Base-by-base conservation (phyloP, 139 green algal genomes). In the Volvox africanus region DNA sequence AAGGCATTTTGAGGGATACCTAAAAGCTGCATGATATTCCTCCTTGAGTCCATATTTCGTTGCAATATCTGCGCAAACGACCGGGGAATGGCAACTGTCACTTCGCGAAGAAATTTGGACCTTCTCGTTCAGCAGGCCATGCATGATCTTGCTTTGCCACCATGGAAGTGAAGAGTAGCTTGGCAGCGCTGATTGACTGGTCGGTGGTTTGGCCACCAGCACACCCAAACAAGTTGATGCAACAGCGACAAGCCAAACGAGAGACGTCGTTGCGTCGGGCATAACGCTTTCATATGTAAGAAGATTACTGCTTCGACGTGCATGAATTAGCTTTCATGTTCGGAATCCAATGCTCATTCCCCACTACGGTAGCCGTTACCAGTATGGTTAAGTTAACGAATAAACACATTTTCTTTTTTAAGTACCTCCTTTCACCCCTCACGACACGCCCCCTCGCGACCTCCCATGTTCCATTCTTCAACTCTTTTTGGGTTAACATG, bases 81-180 rank as follows among this genome's bases (percentile, higher is more conserved):
- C 44, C 44, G 9, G 44, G 44, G 44, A 9, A 9, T 55, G 44
- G 44, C 44, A 55, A 14, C 44, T 55, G 44, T 55, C 9, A 9
- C 5, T 5, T 55, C 44, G 44, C 44, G 44, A 9, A 55, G 44
- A 55, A 55, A 55, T 5, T 55, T 55, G 44, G 44, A 55, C 44
- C 5, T 55, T 55, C 44, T 9, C 9, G 9, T 55, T 55, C 44
- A 55, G 44, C 44, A 55, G 44, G 24, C 16, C 21, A 73, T 73
- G 65, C 65, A 30, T 28, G 65, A 21, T 5, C 65, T 88, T 44
- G 30, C 86, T 32, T 84, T 83, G 86, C 86, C 86, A 90, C 71
- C 55, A 90, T 9, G 86, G 73, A 36, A 90, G 17, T 1, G 69
- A 26, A 17, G 22, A 55, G 28, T n/a, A 71, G 36, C 36, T 71